Evolutionary conservation across 2,329 filamentous ascomycete species (phyloP).

Genomic region (Tympanopsis confertula): DNA sequence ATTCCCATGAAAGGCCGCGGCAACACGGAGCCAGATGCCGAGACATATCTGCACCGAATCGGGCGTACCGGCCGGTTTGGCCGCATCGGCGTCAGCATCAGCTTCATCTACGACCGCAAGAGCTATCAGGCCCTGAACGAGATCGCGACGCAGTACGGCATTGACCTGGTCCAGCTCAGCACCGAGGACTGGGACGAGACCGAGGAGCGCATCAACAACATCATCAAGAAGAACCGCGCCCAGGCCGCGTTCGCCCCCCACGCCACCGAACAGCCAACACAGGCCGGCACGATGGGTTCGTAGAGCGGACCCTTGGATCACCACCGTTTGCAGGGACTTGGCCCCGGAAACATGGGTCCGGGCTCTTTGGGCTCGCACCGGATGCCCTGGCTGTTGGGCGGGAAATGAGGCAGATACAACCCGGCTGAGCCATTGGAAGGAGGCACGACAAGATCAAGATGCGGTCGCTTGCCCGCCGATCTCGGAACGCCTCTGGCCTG

Average conservation of each 20-base stretch:
- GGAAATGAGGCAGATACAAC: too few species aligned
- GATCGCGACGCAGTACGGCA: slow-evolving; percentile 73
- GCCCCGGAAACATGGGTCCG: too few species aligned
- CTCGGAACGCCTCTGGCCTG: too few species aligned
- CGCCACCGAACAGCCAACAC: too few species aligned
- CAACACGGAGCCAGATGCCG: slow-evolving; percentile 75
- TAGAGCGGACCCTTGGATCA: too few species aligned
- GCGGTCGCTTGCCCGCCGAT: too few species aligned
- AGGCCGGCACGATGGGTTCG: too few species aligned
- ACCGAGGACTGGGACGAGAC: slow-evolving; percentile 85
- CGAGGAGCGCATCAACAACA: slow-evolving; percentile 68
- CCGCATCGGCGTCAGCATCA: slow-evolving; percentile 89
- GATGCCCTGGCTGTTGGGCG: too few species aligned
- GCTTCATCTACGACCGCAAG: slow-evolving; percentile 77
- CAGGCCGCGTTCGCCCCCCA: slow-evolving; percentile 29
- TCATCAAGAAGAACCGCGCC: slow-evolving; percentile 62
- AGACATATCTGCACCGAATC: slow-evolving; percentile 96
- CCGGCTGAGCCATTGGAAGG: too few species aligned
- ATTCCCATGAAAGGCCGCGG: slow-evolving; percentile 65
- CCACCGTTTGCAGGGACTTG: too few species aligned
- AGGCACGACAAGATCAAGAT: too few species aligned
- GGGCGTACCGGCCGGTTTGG: slow-evolving; percentile 94
- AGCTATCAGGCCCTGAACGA: slow-evolving; percentile 69
- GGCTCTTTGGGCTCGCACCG: too few species aligned
- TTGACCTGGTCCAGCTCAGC: slow-evolving; percentile 70